Evolutionary conservation across 805 yeast species (phyloP), one percentile per base, ranked within the genome.

Genomic region (Teunomyces gatunensis): DNA sequence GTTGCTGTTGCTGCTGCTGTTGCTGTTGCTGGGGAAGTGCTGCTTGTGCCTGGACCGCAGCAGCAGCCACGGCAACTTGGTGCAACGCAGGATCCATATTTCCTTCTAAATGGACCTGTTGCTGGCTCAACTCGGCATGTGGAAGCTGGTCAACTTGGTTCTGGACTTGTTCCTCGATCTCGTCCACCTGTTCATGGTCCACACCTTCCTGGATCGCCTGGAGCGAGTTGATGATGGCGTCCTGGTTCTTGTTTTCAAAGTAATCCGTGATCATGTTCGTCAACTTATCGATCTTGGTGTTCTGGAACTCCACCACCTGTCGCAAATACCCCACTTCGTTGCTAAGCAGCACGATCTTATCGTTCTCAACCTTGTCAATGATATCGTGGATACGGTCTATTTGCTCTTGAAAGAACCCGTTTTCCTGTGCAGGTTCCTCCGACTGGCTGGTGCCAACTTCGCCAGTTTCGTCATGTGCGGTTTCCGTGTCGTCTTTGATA

Each of bases 81-180:
- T 69, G 75, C 30, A 71, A 60, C 33, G 67, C 73, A 3, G 75
- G 75, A 55, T 71, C 75, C 69, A 71, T 68, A 45, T 65, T 67
- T 32, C 67, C 64, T 21, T 68, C 74, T 39, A 65, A 51, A 44
- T 45, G 57, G 40, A 55, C 59, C 47, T 42, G 54, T 39, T 53
- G 57, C 35, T 49, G 54, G 3, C 37, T 46, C 25, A 49, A 44
- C 13, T 51, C 57, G 2, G 30, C 25, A 12, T 46, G 46, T 18
- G 44, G 49, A 32, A 53, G 60, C 34, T 59, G 63, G 41, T 57
- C 53, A 3, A 55, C 57, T 15, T 55, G 60, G 30, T 50, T 50
- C 41, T 50, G 60, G n/a, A 54, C 59, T 43, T 60, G 62, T 34
- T 54, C 49, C 41, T 57, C 57, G 6, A 55, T 57, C 41, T 53